Base-by-base conservation (phyloP, 495 filamentous ascomycete species). In the Thermochaetoides thermophila region DNA sequence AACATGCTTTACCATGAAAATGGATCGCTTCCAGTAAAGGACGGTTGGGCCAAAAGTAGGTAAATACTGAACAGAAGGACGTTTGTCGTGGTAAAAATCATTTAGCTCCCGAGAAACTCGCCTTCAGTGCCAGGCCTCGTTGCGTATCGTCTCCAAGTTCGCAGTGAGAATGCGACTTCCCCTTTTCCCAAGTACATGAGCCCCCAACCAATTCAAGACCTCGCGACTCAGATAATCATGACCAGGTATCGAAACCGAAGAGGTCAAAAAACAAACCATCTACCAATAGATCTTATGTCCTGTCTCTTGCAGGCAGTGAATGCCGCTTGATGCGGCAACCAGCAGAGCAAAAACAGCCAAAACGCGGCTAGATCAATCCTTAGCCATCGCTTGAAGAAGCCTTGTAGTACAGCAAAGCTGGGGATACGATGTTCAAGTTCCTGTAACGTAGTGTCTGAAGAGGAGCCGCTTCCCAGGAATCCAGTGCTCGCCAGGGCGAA, bases 1-100 rank as follows among this genome's bases (percentile, higher is more conserved):
- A 13, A 57, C 48, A n/a, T 60, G 53, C 4, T 45, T 42, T 15
- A 60, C 49, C 30, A 64, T 50, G 31, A 63, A 63, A 22, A 67
- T n/a, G 35, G 44, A 49, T 14, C 57, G 48, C n/a, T 47, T 42
- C 38, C 57, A 40, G 43, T 55, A 46, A 39, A 64, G 63, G 55
- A 56, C 61, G 0, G 55, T 56, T 0, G 51, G 53, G 8, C 57
- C 59, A 26, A 61, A 66, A 6, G 58, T 60, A 15, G 62, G 63
- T 7, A 61, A 46, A 35, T 64, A 64, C 37, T 61, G 56, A 11
- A 65, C 50, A 9, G 59, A 53, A 15, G 54, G 37, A 23, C 58
- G 49, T 38, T 57, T 63, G 43, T 59, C 60, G 33, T 57, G 56
- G 21, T 60, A 37, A 30, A 46, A 46, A 17, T 56, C 58, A 34